Evolutionary conservation across 768 basidiomycete genomes (phyloP).

Genomic region (Leccinum rimulosum): DNA sequence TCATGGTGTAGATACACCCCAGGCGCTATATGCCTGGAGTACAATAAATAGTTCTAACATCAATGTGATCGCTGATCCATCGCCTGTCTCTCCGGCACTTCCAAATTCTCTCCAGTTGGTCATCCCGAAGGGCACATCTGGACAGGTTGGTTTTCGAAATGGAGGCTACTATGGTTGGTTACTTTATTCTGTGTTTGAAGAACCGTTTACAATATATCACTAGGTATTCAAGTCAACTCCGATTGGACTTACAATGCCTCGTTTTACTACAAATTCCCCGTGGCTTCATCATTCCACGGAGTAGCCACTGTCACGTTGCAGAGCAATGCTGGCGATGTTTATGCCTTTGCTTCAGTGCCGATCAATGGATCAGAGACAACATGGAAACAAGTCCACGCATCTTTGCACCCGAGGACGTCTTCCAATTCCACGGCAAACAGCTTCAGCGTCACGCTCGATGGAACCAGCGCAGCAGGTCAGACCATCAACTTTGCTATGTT

Average conservation of each 20-base stretch:
- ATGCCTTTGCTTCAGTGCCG: conserved; percentile 40
- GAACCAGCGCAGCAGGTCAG: conserved; percentile 37
- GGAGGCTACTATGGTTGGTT: conserved; percentile 52
- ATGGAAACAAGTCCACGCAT: conserved; percentile 49
- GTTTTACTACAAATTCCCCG: conserved; percentile 57
- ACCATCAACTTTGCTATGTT: conserved; percentile 59
- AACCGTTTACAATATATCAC: neutral
- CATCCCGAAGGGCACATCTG: conserved; percentile 40
- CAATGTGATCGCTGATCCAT: conserved; percentile 47
- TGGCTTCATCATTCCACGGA: conserved; percentile 38
- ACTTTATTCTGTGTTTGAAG: neutral
- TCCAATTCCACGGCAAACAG: conserved; percentile 44
- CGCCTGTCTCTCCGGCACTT: conserved; percentile 54
- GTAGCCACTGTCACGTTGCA: conserved; percentile 45
- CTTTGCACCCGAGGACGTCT: conserved; percentile 41
- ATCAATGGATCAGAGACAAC: conserved; percentile 42
- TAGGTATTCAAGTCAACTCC: conserved; percentile 55
- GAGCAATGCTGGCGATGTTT: conserved; percentile 40
- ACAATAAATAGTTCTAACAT: conserved; percentile 44
- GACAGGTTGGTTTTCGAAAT: conserved; percentile 54
- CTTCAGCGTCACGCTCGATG: conserved; percentile 54
- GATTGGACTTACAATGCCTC: conserved; percentile 56
- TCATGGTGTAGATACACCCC: conserved; percentile 38
- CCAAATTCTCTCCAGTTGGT: conserved; percentile 59
- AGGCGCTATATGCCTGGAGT: conserved; percentile 53